Evolutionary conservation across 148 eudicot species (phyloP), one percentile per base, ranked within the genome.

Genomic region (Fagopyrum esculentum): DNA sequence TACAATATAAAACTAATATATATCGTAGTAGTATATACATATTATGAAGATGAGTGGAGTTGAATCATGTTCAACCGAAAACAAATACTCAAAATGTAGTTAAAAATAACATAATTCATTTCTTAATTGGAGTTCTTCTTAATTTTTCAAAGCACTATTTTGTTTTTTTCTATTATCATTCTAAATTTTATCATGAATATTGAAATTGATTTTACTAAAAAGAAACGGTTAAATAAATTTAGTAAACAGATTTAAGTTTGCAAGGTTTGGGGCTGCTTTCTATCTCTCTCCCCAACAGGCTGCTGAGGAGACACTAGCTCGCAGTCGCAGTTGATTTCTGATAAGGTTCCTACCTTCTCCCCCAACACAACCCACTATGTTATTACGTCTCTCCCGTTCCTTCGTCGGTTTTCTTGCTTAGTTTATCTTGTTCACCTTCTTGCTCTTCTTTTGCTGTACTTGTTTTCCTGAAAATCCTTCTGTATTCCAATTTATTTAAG

Each of bases 321-420:
- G 45, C 44, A 73, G 61, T 52, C n/a, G 60, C 26, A 55, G 45
- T 52, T 30, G 75, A 47, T 52, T 73, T 73, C 75, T 47, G 75
- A 73, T 73, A 73, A 73, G 75, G 75, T 73, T 73, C n/a, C 8
- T 55, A 30, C 63, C 63, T 57, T 30, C 46, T 73, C 75, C 75
- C 12, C 45, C 35, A 26, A 17, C 15, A 1, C 52, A 22, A n/a
- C n/a, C n/a, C n/a, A n/a, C 47, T 3, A 70, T 63, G 75, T 73
- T 73, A 6, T 78, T n/a, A 70, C 13, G 45, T 60, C 76, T 74
- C 84, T 76, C 63, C 49, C 45, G 9, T 52, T 5, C 29, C 35
- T 35, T 26, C 63, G 4, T 78, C 35, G 45, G 51, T 11, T 71
- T 22, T 63, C 69, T 63, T 72, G 13, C 26, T 73, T 61, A 4